These are phyloP conservation scores for Verticillium klebahnii DNA, from an alignment of 2,329 filamentous ascomycete genomes.

Conservation along the genomic window DNA sequence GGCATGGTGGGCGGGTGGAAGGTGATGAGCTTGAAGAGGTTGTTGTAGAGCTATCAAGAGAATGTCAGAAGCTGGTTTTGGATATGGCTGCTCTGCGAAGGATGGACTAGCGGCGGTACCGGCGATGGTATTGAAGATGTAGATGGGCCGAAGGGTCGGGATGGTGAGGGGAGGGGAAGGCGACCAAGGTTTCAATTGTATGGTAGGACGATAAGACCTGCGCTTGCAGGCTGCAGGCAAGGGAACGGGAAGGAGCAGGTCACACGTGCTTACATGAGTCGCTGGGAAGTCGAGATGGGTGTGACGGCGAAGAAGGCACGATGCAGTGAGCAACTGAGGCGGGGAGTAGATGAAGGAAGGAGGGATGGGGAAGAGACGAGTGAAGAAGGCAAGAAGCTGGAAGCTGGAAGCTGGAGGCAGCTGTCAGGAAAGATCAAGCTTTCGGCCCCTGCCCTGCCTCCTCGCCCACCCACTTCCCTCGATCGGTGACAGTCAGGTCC, in stretches of 20 bases:
- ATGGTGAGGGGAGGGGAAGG: background rate
- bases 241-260: background rate
- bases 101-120: background rate
- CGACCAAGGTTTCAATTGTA: no score
- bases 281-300: background rate
- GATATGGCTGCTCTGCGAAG: background rate
- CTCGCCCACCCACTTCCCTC: background rate
- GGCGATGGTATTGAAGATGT: background rate
- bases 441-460: background rate
- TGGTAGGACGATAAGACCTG: background rate
- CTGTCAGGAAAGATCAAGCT: background rate
- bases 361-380: background rate
- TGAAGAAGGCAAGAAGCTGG: background rate
- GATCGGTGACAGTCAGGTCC: background rate
- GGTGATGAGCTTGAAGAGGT: background rate
- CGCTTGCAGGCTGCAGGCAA: background rate
- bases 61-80: background rate
- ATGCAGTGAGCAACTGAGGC: slow-evolving; percentile 1
- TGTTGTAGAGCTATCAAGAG: background rate
- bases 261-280: background rate
- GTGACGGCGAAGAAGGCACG: background rate
- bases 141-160: background rate
- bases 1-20: slow-evolving; percentile 36
- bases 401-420: background rate
- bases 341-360: slow-evolving; percentile 2